Evolutionary conservation across 257 asterid species (phyloP).

Genomic region (Ligustrum vulgare): DNA sequence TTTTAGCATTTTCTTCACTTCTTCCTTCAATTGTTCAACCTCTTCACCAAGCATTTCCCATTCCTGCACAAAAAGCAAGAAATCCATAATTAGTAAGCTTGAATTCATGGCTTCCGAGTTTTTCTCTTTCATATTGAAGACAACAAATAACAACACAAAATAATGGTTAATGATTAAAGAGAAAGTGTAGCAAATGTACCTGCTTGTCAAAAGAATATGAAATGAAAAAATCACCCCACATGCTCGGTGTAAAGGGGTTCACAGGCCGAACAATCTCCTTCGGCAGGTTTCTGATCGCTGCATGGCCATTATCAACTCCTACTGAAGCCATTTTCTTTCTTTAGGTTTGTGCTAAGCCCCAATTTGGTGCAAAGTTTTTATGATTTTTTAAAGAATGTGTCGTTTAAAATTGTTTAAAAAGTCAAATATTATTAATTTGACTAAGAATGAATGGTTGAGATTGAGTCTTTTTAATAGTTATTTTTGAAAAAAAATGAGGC

Average conservation of each 20-base stretch:
- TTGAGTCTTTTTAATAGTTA: too few species aligned
- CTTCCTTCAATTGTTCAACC: slow-evolving; percentile 20
- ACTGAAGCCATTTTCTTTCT: background rate
- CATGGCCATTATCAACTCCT: background rate
- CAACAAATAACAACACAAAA: background rate
- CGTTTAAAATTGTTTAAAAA: too few species aligned
- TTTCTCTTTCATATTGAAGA: background rate
- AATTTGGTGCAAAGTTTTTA: too few species aligned
- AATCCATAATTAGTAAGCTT: background rate
- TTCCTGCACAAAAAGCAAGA: slow-evolving; percentile 2
- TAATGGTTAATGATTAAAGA: too few species aligned
- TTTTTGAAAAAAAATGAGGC: too few species aligned
- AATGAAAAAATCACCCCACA: background rate
- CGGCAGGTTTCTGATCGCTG: background rate
- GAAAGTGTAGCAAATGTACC: background rate
- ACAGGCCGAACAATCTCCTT: background rate
- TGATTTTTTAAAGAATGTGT: too few species aligned
- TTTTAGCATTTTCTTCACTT: slow-evolving; percentile 20
- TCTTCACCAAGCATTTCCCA: slow-evolving; percentile 12
- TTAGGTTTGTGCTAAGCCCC: too few species aligned
- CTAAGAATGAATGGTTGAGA: too few species aligned
- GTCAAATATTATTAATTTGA: too few species aligned
- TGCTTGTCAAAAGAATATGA: background rate
- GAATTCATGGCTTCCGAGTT: too few species aligned
- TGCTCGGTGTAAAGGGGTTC: background rate